A percentile compares a stretch with the other conserved stretches of the same genome.
Evolutionary conservation across 495 filamentous ascomycete genomes (phyloP).

Genomic region (Parathielavia hyrcaniae): DNA sequence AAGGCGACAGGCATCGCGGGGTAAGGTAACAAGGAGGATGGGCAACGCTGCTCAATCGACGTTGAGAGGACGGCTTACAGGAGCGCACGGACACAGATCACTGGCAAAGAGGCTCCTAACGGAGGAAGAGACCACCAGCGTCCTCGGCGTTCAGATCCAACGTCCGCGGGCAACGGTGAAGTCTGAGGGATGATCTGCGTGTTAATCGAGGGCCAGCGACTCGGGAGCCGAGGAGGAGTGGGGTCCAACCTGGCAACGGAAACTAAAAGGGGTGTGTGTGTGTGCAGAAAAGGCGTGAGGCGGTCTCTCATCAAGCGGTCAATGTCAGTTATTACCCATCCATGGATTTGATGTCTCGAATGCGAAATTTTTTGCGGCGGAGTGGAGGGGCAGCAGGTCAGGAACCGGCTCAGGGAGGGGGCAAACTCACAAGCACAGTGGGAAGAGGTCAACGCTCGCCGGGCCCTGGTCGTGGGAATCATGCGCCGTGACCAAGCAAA

Average conservation of each 20-base stretch:
- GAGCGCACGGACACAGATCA: constrained; percentile 3
- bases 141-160: constrained; percentile 6
- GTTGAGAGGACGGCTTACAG: constrained; percentile 8
- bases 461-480: background rate
- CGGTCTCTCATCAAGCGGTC: background rate
- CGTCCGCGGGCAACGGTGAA: constrained; percentile 15
- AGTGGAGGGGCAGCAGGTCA: background rate
- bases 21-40: constrained; percentile 5
- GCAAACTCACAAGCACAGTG: background rate
- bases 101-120: background rate
- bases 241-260: constrained; percentile 7
- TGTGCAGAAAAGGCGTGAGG: background rate
- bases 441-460: background rate
- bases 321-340: background rate
- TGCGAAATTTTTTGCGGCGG: constrained; percentile 12
- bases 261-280: background rate
- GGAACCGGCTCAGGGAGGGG: background rate
- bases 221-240: constrained; percentile 7
- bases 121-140: constrained; percentile 11
- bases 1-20: background rate
- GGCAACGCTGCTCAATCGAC: background rate
- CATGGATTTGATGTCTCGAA: background rate
- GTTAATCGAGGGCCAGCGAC: constrained; percentile 1
- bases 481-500: background rate
- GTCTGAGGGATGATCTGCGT: constrained; percentile 12